Percentiles rank a stretch among this genome's conserved stretches.
These are phyloP conservation scores for Phylloporus sp. DNA, from an alignment of 1,284 basidiomycete species.

Conservation along the genomic window DNA sequence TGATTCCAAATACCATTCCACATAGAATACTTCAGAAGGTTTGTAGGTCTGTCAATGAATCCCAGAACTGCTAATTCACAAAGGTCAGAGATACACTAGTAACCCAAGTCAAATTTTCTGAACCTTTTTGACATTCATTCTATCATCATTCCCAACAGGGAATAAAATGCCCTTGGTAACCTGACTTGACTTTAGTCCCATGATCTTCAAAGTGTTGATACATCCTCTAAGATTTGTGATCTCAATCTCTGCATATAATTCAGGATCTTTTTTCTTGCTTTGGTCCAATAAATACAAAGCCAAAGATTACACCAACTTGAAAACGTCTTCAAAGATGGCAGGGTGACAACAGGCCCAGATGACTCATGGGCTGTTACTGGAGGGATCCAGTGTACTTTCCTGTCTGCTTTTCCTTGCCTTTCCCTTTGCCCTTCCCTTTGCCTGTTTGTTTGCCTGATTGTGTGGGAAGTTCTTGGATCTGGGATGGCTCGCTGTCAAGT, in stretches of 20 bases:
- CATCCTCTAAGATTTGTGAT: slow-evolving; percentile 71
- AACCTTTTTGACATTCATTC: slow-evolving; percentile 67
- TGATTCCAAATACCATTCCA: slow-evolving; percentile 78
- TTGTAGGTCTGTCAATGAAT: slow-evolving; percentile 59
- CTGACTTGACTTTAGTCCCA: slow-evolving; percentile 82
- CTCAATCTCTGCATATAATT: slow-evolving; percentile 51
- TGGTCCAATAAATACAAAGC: slow-evolving; percentile 54
- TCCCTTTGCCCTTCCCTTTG: slow-evolving; percentile 20
- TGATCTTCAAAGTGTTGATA: slow-evolving; percentile 83
- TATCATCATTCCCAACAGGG: slow-evolving; percentile 54
- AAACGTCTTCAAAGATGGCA: slow-evolving; percentile 60
- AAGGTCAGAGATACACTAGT: slow-evolving; percentile 2
- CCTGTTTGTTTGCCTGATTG: slow-evolving; percentile 15
- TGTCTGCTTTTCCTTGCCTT: slow-evolving; percentile 28
- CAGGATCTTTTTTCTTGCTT: slow-evolving; percentile 38
- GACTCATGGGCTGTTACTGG: slow-evolving; percentile 37
- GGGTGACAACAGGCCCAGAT: slow-evolving; percentile 86
- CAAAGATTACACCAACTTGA: slow-evolving; percentile 53
- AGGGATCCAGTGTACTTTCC: slow-evolving; percentile 10
- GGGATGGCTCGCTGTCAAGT: slow-evolving; percentile 2
- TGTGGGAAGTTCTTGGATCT: neutral
- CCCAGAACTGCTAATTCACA: slow-evolving; percentile 65
- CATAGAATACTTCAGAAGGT: slow-evolving; percentile 69
- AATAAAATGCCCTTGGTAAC: slow-evolving; percentile 76
- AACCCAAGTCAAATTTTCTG: neutral